Conservation (phyloP, 306 rosid species). For the Cicer yamashitae region DNA sequence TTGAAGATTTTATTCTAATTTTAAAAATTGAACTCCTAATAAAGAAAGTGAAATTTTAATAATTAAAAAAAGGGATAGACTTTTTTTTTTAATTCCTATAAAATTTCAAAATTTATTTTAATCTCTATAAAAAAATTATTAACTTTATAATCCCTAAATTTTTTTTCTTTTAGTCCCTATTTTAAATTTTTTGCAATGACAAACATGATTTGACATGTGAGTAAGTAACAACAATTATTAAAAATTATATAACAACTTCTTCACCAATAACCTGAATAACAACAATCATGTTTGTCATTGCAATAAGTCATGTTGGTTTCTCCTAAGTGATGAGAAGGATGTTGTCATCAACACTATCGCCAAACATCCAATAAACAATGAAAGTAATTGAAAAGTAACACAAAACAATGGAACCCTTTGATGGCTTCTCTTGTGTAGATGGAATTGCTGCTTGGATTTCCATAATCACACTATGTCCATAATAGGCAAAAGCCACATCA, state of each 20-base stretch:
- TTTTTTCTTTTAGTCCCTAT: too few relatives aligned
- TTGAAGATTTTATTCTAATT: too few relatives aligned
- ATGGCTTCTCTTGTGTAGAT: slow-evolving; percentile 74
- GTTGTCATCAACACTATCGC: slow-evolving; percentile 62
- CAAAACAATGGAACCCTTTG: slow-evolving; percentile 75
- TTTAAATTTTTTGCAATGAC: too few relatives aligned
- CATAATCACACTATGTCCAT: slow-evolving; percentile 77
- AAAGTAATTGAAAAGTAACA: slow-evolving; percentile 84
- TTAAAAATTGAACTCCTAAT: too few relatives aligned
- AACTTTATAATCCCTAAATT: too few relatives aligned
- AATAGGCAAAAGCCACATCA: slow-evolving; percentile 71
- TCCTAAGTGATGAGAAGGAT: slow-evolving; percentile 55
- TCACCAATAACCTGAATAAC: slow-evolving; percentile 74
- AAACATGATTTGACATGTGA: too few relatives aligned
- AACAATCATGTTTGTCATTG: slow-evolving; percentile 71
- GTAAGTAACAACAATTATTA: too few relatives aligned
- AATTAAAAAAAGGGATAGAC: too few relatives aligned
- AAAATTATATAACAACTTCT: slow-evolving; percentile 43
- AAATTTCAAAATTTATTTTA: too few relatives aligned
- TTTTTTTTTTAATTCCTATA: too few relatives aligned
- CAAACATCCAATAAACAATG: slow-evolving; percentile 61
- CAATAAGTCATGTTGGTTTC: slow-evolving; percentile 73
- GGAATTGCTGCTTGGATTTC: slow-evolving; percentile 91
- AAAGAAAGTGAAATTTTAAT: too few relatives aligned
- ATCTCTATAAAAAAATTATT: too few relatives aligned